Evolutionary conservation across 2,329 filamentous ascomycete species (phyloP).

Genomic region (Sporothrix inflata): DNA sequence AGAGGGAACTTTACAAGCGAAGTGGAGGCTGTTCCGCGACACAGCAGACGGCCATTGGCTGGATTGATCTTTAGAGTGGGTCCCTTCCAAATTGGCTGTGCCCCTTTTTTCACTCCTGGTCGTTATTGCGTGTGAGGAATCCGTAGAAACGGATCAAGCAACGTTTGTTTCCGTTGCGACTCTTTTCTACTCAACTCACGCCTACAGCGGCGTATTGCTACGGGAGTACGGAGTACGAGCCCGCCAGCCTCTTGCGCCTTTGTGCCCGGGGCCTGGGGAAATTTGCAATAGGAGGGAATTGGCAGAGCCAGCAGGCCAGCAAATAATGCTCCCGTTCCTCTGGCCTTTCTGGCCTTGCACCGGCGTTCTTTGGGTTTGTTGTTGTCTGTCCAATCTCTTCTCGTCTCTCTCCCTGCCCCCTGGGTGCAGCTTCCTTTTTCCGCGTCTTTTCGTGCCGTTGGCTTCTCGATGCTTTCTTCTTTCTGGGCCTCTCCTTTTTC

Average conservation of each 20-base stretch:
- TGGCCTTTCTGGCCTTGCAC: conserved; percentile 5
- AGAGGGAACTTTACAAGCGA: conserved; percentile 20
- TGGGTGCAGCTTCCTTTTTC: background rate
- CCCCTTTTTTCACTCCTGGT: conserved; percentile 5
- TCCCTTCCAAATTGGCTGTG: conserved; percentile 4
- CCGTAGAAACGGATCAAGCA: background rate
- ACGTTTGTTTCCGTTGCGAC: background rate
- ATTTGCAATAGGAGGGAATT: conserved; percentile 13
- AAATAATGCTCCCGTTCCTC: conserved; percentile 3
- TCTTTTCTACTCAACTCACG: background rate
- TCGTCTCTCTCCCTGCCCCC: background rate
- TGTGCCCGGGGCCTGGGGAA: background rate
- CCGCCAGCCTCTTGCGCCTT: background rate
- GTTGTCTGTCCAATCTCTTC: background rate
- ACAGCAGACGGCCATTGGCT: background rate
- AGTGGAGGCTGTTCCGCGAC: conserved; percentile 20
- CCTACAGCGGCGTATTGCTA: background rate
- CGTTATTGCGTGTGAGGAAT: conserved; percentile 16
- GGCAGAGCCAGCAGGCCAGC: background rate
- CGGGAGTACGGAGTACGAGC: too few species aligned
- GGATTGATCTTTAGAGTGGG: background rate
- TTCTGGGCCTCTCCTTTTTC: background rate
- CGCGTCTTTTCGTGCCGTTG: background rate
- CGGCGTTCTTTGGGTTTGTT: background rate
- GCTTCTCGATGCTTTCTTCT: background rate